Evolutionary conservation across 2,329 filamentous ascomycete species (phyloP), one percentile per base, ranked within the genome.

Genomic region (Plenodomus tracheiphilus): DNA sequence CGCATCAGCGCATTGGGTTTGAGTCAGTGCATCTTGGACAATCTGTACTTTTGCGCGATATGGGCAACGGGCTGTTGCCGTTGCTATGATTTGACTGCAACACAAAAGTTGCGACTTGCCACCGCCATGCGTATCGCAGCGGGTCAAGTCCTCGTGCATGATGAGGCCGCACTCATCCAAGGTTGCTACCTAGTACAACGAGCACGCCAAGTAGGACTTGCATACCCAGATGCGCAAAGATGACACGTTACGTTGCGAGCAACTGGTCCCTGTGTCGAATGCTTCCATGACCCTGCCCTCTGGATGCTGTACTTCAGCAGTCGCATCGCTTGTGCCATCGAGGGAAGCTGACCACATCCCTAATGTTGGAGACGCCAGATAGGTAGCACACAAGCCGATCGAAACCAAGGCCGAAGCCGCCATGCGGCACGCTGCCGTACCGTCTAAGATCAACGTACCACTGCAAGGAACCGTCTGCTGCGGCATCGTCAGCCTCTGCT

Each of bases 341-440:
- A 40, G 92, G 92, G 68, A 96, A 97, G 21, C 89, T 83, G 46
- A 95, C 88, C 19, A 91, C 83, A 71, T 97, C 92, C 67, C 91
- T 84, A 64, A 97, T 84, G 61, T 89, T 96, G 56, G 84, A 81
- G 34, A 93, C 85, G 9, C 91, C 91, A 25, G 87, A 84, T 46
- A 97, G 78, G 74, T 96, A 96, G 66, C 87, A 86, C 61, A 96
- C 74, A 55, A 96, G 80, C 46, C 92, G 84, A 77, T 97, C 92
- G 68, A 96, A 95, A 8, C 92, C 92, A 47, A 97, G 72, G 2
- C 92, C 92, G 68, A 96, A 97, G 1, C 92, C 92, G 36, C 92
- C 92, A 64, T 96, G 92, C 30, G 91, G 91, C 47, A 91, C 89
- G 59, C 87, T 92, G n/a, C 92, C 92, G 83, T 91, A 97, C 58